Evolutionary conservation across 108 stramenopile genomes (phyloP).

Genomic region (Nitzschia inconspicua): DNA sequence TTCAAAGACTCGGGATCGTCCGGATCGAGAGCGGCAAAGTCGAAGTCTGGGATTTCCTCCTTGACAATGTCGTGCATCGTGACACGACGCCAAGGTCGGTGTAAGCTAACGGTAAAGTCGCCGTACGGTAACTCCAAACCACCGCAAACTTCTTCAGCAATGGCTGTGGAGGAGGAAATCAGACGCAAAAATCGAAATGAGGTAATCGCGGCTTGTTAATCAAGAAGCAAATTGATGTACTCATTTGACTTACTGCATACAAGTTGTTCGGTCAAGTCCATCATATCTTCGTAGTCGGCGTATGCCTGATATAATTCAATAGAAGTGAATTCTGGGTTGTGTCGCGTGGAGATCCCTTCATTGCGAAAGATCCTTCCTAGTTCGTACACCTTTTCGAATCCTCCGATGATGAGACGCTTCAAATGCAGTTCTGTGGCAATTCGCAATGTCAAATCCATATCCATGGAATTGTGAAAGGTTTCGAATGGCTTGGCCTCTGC

Average conservation of each 20-base stretch:
- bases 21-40: slow-evolving; percentile 71
- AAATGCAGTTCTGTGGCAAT: slow-evolving; percentile 99
- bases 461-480: slow-evolving; percentile 94
- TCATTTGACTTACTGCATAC: slow-evolving; percentile 65
- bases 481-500: slow-evolving; percentile 98
- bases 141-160: slow-evolving; percentile 77
- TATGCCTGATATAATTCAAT: slow-evolving; percentile 99
- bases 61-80: slow-evolving; percentile 97
- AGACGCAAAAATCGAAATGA: neutral
- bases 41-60: slow-evolving; percentile 87
- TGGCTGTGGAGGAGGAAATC: slow-evolving; percentile 19
- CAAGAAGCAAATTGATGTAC: slow-evolving; percentile 1
- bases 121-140: slow-evolving; percentile 76
- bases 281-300: slow-evolving; percentile 97
- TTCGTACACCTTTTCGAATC: slow-evolving; percentile 97
- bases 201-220: neutral
- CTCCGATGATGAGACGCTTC: slow-evolving; percentile 95
- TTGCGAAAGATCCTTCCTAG: slow-evolving; percentile 98
- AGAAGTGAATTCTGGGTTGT: slow-evolving; percentile 99
- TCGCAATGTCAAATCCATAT: slow-evolving; percentile 91
- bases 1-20: slow-evolving; percentile 61
- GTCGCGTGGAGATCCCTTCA: slow-evolving; percentile 96
- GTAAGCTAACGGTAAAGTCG: slow-evolving; percentile 75
- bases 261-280: slow-evolving; percentile 91
- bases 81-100: slow-evolving; percentile 92